Percentiles rank a stretch among this genome's conserved stretches.
Evolutionary conservation across 352 stramenopile genomes (phyloP).

Genomic region (Pelagophyceae sp.): DNA sequence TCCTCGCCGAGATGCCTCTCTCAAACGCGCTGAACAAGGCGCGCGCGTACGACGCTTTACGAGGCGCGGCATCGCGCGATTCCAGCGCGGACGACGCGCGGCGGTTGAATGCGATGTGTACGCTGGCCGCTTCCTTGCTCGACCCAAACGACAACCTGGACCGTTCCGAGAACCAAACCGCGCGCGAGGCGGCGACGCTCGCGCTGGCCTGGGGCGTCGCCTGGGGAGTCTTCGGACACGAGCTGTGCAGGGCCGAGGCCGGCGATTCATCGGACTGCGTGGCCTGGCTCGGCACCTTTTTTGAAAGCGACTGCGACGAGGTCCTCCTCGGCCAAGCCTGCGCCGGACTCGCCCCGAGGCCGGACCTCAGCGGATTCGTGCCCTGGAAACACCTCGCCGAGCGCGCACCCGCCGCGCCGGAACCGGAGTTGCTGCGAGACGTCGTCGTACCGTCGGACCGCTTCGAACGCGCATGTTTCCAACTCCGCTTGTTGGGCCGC

Average conservation of each 20-base stretch:
- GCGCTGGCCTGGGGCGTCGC: conserved; percentile 6
- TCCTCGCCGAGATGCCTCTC: neutral
- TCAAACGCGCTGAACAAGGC: neutral
- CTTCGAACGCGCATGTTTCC: neutral
- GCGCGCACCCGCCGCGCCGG: neutral
- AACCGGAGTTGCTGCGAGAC: neutral
- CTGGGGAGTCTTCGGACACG: neutral
- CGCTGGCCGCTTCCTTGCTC: neutral
- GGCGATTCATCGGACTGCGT: neutral
- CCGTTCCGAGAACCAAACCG: neutral
- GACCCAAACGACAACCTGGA: no score
- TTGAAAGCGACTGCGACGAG: neutral
- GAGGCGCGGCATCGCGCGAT: neutral
- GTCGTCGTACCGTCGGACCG: neutral
- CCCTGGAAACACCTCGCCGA: neutral
- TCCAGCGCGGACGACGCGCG: conserved; percentile 12
- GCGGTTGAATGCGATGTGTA: neutral
- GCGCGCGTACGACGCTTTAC: neutral
- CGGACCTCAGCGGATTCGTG: neutral
- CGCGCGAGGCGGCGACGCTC: neutral
- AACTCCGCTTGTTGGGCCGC: neutral
- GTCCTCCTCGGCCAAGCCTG: neutral
- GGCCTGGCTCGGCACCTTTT: neutral
- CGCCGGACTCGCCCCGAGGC: neutral
- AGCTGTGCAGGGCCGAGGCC: neutral